Evolutionary conservation across 2,329 filamentous ascomycete species (phyloP), one percentile per base, ranked within the genome.

Genomic region (Acephala macrosclerotiorum): DNA sequence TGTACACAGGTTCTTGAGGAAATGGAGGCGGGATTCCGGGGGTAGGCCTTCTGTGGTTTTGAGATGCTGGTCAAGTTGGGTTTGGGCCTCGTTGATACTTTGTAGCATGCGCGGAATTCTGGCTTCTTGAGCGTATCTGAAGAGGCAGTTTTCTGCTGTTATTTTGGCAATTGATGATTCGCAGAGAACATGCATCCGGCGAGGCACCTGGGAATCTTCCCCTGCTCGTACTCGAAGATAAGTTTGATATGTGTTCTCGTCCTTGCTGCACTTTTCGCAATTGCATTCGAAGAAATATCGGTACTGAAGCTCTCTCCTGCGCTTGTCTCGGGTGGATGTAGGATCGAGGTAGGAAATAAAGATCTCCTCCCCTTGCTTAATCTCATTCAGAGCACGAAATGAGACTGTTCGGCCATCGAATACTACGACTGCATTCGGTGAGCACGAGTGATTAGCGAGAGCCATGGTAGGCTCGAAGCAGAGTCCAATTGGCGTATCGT

Each of bases 401-500:
- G 83, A 76, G 2, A 85, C 83, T 3, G 76, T 79, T 6, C 86
- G 80, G 3, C 84, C 84, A 45, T 82, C 70, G 60, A 89, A 89
- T 51, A 83, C 81, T 18, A 90, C 84, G 57, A 83, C 79, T 1
- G 87, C 85, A 68, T 88, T 89, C 3, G 87, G 87, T 2, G 83
- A 74, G 68, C 88, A 90, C 0, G 86, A 87, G 73, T 90, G 88
- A 68, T 90, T 90, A 25, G 82, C 81, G 82, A 89, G 87, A 65
- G 74, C 71, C 14, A 76, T 49, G 1, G 63, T 80, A 0, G 84
- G 80, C 68, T 88, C 84, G 42, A 89, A 77, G 67, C 86, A 89
- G 35, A 88, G 78, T 26, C 86, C 87, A 0, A 82, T 79, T 62
- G 84, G 79, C 0, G 80, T 83, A 8, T 84, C 75, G 70, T 89